Evolutionary conservation across 352 stramenopile species (phyloP).

Genomic region (Stramenopiles sp.): DNA sequence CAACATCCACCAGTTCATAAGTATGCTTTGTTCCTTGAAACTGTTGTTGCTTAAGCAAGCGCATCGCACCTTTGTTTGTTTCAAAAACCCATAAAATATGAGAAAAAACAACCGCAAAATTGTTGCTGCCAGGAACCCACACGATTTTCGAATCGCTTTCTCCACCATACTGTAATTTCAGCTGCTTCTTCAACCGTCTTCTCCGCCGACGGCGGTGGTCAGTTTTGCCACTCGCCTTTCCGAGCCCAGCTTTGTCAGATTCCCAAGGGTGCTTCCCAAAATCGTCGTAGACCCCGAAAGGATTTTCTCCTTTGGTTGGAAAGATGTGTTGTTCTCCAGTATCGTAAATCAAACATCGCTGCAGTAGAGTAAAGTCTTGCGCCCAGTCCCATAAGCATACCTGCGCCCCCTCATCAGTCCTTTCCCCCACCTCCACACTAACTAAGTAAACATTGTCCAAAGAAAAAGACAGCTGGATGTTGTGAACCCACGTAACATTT

Average conservation of each 20-base stretch:
- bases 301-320: background rate
- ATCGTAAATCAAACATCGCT: background rate
- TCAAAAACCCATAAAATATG: conserved; percentile 11
- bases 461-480: background rate
- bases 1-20: background rate
- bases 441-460: background rate
- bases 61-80: background rate
- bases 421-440: background rate
- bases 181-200: background rate
- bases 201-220: background rate
- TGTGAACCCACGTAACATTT: background rate
- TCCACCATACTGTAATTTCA: background rate
- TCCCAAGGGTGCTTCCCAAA: background rate
- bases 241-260: background rate
- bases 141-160: background rate
- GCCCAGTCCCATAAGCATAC: background rate
- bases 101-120: conserved; percentile 6
- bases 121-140: background rate
- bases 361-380: background rate
- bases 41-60: background rate
- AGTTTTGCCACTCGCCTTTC: background rate
- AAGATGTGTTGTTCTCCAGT: background rate
- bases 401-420: background rate
- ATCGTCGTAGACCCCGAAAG: background rate
- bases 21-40: conserved; percentile 1